Evolutionary conservation across 2,329 filamentous ascomycete species (phyloP), one percentile per base, ranked within the genome.

Genomic region (Podosphaera fusca): DNA sequence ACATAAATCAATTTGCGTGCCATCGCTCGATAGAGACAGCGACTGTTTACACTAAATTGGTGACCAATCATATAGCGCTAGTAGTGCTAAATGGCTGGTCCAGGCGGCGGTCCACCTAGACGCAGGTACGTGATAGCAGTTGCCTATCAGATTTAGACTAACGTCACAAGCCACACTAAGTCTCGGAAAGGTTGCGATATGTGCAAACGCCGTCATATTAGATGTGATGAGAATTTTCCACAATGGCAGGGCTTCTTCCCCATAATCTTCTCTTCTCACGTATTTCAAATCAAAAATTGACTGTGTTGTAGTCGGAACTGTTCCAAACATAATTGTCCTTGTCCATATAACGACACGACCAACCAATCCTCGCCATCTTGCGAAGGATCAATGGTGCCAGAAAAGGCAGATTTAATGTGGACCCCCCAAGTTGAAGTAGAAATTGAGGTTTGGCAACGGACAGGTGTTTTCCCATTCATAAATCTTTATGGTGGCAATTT

Each of bases 131-230:
- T 71, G 58, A 40, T 36, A 21, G 42, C 35, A 36, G 35, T 21
- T 31, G 49, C 12, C 34, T 6, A 30, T 52, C 8, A 36, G 51
- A 50, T 30, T 21, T 36, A 36, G 21, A 29, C 29, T 8, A 29
- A 21, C 40, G 33, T 29, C 29, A 59, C 30, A 69, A 95, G 90
- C 75, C 92, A 98, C 75, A 98, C 92, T 69, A 98, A 98, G 75
- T 96, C 90, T 66, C 84, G 92, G 68, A 96, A 95, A 74, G 92
- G 92, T 61, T 98, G 92, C 77, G 90, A 94, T 67, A 95, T 88
- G 60, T 98, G 92, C 79, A 98, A 98, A 73, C 84, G 85, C 69
- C 82, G 92, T 69, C 92, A 98, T 71, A 98, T 98, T 69, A 81
- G 92, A 66, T 98, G 92, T 72, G 92, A 98, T 68, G 92, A 98